Evolutionary conservation across 2,329 filamentous ascomycete species (phyloP), one percentile per base, ranked within the genome.

Genomic region (Fusarium metavorans): DNA sequence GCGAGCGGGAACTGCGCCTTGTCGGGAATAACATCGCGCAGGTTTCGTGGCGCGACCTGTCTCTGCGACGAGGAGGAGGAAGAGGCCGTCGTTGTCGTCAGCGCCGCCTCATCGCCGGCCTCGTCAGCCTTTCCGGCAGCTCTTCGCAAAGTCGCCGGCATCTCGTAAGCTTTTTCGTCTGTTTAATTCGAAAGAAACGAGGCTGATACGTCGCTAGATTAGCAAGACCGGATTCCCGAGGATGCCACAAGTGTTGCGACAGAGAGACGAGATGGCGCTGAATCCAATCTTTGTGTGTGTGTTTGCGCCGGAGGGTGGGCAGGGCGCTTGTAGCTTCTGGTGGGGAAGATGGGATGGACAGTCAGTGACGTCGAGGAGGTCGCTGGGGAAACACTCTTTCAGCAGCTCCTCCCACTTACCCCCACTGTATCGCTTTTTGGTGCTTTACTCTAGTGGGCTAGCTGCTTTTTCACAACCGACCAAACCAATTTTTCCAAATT

Each of bases 1-100:
- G 88, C 83, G 6, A 91, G 82, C 10, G 88, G 88, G 75, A 91
- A 90, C 67, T 86, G 85, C n/a, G 87, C 73, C 14, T 79, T 70
- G 11, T 69, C 70, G 5, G 88, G 88, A 27, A 91, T 77, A 75
- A 66, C 39, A 9, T 71, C 73, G 61, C 73, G 73, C 54, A 75
- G 71, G 16, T 62, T 68, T 39, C 58, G 67, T 45, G 67, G 73
- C 23, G 64, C 64, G 54, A 34, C 58, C 61, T 62, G 54, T 23
- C 64, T 62, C 41, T 69, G 57, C 37, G 67, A 34, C 25, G 59
- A 64, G 32, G 66, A 63, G 35, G 70, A 66, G 18, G 69, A 67
- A 23, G 76, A 54, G 11, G 66, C 66, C 34, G 73, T 69, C 32
- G 61, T 66, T 23, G 73, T 69, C 39, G 61, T 66, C 61, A 75